Percentiles rank a stretch among this genome's conserved stretches.
These are phyloP conservation scores for Curvularia sp. DNA, from an alignment of 2,329 filamentous ascomycete species.

Conservation along the genomic window DNA sequence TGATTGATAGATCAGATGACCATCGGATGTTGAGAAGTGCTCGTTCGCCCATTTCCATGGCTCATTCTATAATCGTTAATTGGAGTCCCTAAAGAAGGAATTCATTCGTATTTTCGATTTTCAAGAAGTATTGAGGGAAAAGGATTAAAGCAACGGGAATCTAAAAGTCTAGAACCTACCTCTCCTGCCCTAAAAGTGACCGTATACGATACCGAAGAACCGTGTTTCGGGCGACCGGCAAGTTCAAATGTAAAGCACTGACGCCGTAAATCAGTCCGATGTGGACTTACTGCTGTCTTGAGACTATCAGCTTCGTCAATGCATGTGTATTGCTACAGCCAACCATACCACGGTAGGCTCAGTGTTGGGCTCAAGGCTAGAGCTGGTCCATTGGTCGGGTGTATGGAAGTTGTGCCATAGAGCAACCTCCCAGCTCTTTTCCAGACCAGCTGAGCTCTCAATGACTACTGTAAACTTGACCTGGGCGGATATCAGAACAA, in stretches of 20 bases:
- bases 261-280: conserved; percentile 29
- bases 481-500: conserved; percentile 35
- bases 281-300: conserved; percentile 36
- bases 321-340: neutral
- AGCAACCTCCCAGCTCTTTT: conserved; percentile 72
- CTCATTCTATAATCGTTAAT: conserved; percentile 43
- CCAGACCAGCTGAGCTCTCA: conserved; percentile 66
- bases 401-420: conserved; percentile 74
- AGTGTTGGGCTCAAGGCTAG: conserved; percentile 59
- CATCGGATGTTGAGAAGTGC: conserved; percentile 68
- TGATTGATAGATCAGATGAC: conserved; percentile 64
- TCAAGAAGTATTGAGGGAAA: neutral
- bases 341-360: conserved; percentile 36
- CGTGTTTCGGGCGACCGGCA: conserved; percentile 53
- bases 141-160: neutral
- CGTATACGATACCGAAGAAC: conserved; percentile 68
- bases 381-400: conserved; percentile 65
- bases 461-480: conserved; percentile 73
- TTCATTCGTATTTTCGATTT: neutral
- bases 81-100: neutral
- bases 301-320: conserved; percentile 17
- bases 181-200: conserved; percentile 68
- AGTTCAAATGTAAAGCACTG: conserved; percentile 65
- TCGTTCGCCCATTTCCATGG: conserved; percentile 77
- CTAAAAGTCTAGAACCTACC: conserved; percentile 7